Evolutionary conservation across 768 basidiomycete species (phyloP).

Genomic region (Amanita molliuscula): DNA sequence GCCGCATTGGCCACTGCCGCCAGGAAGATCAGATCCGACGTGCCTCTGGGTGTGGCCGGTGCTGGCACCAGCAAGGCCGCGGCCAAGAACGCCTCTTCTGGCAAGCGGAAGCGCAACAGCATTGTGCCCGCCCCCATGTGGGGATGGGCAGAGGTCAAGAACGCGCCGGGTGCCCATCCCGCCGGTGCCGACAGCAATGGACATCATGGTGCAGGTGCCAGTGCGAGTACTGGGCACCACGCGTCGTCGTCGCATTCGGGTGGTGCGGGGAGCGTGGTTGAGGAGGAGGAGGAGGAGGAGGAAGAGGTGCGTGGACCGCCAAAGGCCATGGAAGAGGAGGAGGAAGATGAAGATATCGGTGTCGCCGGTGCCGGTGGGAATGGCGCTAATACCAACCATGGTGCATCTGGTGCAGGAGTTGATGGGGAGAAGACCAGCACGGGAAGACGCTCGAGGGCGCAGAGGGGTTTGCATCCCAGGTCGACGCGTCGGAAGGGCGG

Average conservation of each 20-base stretch:
- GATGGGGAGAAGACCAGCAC: background rate
- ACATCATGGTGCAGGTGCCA: background rate
- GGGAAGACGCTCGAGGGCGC: background rate
- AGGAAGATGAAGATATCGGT: slow-evolving; percentile 9
- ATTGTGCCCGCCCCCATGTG: slow-evolving; percentile 77
- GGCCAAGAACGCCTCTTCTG: slow-evolving; percentile 7
- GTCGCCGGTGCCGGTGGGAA: background rate
- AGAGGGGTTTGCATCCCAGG: background rate
- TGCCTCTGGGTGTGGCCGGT: slow-evolving; percentile 7
- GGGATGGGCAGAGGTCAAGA: slow-evolving; percentile 54
- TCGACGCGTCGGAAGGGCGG: slow-evolving; percentile 1
- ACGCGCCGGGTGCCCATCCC: background rate
- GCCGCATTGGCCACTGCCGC: background rate
- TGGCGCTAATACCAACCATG: background rate
- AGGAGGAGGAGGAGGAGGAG: slow-evolving; percentile 14
- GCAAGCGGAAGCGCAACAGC: slow-evolving; percentile 48
- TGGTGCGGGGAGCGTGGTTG: slow-evolving; percentile 5
- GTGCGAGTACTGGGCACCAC: background rate
- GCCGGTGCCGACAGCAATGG: background rate
- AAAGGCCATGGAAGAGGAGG: slow-evolving; percentile 7
- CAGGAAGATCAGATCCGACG: background rate
- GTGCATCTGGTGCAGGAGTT: background rate
- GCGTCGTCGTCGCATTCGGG: slow-evolving; percentile 1
- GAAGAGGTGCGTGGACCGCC: slow-evolving; percentile 9
- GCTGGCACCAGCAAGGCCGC: slow-evolving; percentile 10